Evolutionary conservation across 2,329 filamentous ascomycete genomes (phyloP).

Genomic region (Dactylellina cionopaga): DNA sequence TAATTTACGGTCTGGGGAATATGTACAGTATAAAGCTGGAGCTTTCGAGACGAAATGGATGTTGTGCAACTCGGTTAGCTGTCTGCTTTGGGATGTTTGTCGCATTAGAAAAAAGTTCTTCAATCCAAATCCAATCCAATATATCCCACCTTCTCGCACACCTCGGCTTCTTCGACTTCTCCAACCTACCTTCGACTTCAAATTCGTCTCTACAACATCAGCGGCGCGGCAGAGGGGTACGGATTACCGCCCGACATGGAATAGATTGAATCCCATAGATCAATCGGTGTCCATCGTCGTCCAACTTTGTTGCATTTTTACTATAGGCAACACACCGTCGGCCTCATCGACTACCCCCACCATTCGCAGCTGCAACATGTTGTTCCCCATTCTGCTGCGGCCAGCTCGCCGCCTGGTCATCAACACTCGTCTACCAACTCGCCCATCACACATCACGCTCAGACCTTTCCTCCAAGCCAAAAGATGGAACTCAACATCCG

Average conservation of each 20-base stretch:
- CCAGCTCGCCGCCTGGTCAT: slow-evolving; percentile 27
- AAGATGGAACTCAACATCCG: slow-evolving; percentile 16
- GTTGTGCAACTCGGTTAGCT: slow-evolving; percentile 14
- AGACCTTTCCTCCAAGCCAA: background rate
- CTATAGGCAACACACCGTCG: background rate
- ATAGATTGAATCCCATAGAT: background rate
- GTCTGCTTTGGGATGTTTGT: slow-evolving; percentile 23
- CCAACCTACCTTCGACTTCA: background rate
- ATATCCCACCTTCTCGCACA: background rate
- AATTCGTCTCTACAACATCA: background rate
- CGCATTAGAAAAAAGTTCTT: background rate
- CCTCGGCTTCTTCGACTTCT: slow-evolving; percentile 8
- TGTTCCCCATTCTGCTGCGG: slow-evolving; percentile 39
- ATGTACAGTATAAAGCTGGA: too few relatives aligned
- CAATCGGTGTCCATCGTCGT: too few relatives aligned
- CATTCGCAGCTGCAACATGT: slow-evolving; percentile 1
- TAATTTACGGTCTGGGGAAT: too few relatives aligned
- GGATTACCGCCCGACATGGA: background rate
- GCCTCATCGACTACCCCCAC: background rate
- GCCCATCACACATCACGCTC: background rate
- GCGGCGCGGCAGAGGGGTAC: background rate
- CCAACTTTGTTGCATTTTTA: background rate
- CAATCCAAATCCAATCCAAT: too few relatives aligned
- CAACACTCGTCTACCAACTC: slow-evolving; percentile 21
- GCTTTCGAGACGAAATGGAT: background rate